Evolutionary conservation across 768 basidiomycete genomes (phyloP).

Genomic region (Russula emetica): DNA sequence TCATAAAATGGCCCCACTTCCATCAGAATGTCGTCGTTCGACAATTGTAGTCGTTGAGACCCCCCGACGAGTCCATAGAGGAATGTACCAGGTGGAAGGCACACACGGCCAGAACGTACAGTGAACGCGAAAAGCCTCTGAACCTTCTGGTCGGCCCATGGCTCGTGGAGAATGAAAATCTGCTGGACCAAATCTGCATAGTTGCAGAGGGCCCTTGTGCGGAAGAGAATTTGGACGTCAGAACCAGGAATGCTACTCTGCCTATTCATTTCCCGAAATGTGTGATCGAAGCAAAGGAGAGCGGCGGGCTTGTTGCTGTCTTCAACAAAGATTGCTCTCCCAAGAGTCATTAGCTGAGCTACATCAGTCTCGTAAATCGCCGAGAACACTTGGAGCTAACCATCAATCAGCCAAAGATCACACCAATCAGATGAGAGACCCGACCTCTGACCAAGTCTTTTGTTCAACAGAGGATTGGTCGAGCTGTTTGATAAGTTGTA

Average conservation of each 20-base stretch:
- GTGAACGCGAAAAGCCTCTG: slow-evolving; percentile 19
- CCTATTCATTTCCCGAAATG: background rate
- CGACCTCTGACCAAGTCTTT: slow-evolving; percentile 6
- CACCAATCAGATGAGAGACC: background rate
- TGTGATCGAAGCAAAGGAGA: slow-evolving; percentile 23
- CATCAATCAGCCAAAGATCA: background rate
- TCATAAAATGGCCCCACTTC: slow-evolving; percentile 8
- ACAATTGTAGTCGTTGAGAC: background rate
- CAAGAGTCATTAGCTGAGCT: background rate
- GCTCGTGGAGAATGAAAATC: background rate
- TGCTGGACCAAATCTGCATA: slow-evolving; percentile 11
- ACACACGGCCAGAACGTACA: slow-evolving; percentile 3
- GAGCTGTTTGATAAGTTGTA: slow-evolving; percentile 2
- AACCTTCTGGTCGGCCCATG: background rate
- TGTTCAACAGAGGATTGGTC: background rate
- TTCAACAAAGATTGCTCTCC: background rate
- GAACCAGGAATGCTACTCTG: background rate
- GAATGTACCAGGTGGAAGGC: slow-evolving; percentile 15
- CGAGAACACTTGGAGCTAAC: slow-evolving; percentile 20
- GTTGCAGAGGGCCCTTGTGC: background rate
- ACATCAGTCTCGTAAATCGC: background rate
- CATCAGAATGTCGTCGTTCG: slow-evolving; percentile 2
- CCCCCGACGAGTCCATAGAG: background rate
- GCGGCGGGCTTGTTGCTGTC: slow-evolving; percentile 14
- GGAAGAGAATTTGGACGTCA: background rate